phyloP scores from a whole-genome alignment of 2,329 filamentous ascomycete genomes.

The Pseudofabraea citricarpa region DNA sequence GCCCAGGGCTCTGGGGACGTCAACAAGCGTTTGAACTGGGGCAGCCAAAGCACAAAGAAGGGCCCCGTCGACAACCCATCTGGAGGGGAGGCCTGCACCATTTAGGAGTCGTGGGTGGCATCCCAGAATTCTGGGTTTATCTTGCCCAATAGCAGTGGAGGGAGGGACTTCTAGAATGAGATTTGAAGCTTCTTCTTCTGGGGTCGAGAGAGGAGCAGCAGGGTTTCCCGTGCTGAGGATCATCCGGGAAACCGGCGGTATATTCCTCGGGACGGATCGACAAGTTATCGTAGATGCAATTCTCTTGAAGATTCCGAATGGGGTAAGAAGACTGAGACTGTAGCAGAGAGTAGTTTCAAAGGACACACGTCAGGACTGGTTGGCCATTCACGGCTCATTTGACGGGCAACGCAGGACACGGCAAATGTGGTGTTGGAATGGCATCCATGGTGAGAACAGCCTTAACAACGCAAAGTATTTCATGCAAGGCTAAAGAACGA shows the following conservation, averaged over 20 bases:
- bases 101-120: background rate
- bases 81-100: background rate
- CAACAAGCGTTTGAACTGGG: too few relatives aligned
- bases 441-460: background rate
- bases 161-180: background rate
- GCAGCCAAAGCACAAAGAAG: too few relatives aligned
- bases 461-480: background rate
- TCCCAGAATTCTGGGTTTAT: background rate
- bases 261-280: background rate
- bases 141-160: background rate
- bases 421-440: background rate
- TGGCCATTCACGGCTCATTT: background rate
- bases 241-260: background rate
- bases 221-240: background rate
- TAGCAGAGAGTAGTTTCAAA: background rate
- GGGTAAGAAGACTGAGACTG: background rate
- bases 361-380: background rate
- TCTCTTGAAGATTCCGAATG: background rate
- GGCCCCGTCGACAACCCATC: too few relatives aligned
- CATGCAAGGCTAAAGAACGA: background rate
- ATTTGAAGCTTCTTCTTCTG: background rate
- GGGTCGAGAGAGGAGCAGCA: background rate
- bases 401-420: background rate
- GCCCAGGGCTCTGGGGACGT: too few relatives aligned
- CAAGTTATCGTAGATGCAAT: background rate